These are phyloP conservation scores for Candida yuanshanica DNA, from an alignment of 805 yeast species.

Conservation along the genomic window DNA sequence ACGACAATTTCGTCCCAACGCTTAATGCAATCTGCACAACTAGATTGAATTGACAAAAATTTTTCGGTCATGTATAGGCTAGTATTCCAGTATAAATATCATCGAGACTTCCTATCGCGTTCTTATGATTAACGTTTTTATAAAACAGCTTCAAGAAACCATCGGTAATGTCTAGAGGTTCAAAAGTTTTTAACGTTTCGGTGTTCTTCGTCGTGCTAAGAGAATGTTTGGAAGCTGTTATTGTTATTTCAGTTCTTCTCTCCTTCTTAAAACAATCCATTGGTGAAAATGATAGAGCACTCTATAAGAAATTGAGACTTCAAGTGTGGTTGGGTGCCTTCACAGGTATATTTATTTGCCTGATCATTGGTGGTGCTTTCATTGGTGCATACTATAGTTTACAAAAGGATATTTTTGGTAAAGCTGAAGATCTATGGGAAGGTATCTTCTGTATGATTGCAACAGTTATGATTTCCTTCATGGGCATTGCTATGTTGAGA, in stretches of 20 bases:
- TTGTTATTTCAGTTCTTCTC: constrained; percentile 83
- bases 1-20: no score
- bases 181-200: constrained; percentile 30
- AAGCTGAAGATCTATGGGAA: constrained; percentile 94
- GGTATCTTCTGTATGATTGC: constrained; percentile 92
- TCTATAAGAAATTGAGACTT: constrained; percentile 56
- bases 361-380: constrained; percentile 85
- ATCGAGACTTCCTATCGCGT: neutral
- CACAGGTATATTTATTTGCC: constrained; percentile 70
- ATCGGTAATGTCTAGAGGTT: neutral
- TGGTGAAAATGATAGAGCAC: constrained; percentile 43
- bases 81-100: no score
- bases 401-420: constrained; percentile 77
- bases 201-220: constrained; percentile 89
- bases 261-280: constrained; percentile 90
- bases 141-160: neutral
- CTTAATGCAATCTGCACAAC: neutral
- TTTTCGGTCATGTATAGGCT: neutral
- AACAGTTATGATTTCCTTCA: constrained; percentile 76
- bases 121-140: no score
- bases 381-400: constrained; percentile 88
- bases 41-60: constrained; percentile 1
- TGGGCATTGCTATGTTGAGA: constrained; percentile 97
- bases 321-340: constrained; percentile 88
- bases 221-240: constrained; percentile 89